These are phyloP conservation scores for Calycina herbarum DNA, from an alignment of 2,329 filamentous ascomycete species.

Conservation along the genomic window DNA sequence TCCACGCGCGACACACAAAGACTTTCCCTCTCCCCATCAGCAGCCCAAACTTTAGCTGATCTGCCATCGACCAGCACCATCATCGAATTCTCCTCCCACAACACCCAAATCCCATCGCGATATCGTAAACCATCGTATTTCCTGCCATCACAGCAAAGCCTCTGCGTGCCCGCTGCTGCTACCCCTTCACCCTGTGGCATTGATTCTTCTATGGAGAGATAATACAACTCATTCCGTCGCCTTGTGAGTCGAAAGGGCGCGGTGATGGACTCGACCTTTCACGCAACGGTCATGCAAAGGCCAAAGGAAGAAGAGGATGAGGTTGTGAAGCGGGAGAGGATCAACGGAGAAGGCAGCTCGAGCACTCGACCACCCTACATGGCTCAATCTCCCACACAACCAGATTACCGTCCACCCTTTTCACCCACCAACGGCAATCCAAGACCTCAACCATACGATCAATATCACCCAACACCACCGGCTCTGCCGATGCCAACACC, in stretches of 20 bases:
- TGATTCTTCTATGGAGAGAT: conserved; percentile 30
- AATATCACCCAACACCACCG: conserved; percentile 33
- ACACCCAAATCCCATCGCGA: conserved; percentile 5
- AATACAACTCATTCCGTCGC: conserved; percentile 21
- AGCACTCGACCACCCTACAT: conserved; percentile 30
- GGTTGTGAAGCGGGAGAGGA: conserved; percentile 31
- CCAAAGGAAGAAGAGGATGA: conserved; percentile 32
- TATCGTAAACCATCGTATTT: conserved; percentile 1
- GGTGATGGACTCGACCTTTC: conserved; percentile 35
- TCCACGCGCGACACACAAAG: conserved; percentile 19
- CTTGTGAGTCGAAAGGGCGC: conserved; percentile 21
- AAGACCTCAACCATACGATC: conserved; percentile 35
- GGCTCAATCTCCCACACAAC: conserved; percentile 32
- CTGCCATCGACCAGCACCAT: conserved; percentile 17
- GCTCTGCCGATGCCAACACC: conserved; percentile 29
- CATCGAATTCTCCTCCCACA: conserved; percentile 9
- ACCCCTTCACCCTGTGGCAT: conserved; percentile 9
- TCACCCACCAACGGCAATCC: conserved; percentile 34
- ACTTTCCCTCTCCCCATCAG: conserved; percentile 16
- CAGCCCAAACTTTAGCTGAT: conserved; percentile 13
- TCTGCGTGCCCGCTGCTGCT: not conserved
- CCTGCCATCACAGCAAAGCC: not conserved
- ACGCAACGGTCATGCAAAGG: conserved; percentile 37
- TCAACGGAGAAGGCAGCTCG: conserved; percentile 33
- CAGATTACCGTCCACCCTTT: conserved; percentile 31